Conservation (phyloP, 129 eudicot genomes). For the Lactuca saligna region DNA sequence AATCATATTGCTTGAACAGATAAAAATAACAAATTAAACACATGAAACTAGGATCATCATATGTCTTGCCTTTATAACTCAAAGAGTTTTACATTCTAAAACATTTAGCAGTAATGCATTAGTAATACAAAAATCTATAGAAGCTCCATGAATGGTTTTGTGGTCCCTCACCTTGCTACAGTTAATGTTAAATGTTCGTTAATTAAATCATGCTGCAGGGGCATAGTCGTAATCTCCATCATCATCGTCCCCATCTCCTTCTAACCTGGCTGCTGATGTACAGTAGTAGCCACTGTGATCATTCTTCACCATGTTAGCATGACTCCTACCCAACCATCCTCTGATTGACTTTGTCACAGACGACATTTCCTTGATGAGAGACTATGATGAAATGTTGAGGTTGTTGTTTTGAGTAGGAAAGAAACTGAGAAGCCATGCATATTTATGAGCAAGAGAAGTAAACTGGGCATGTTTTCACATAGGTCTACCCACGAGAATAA, state of each 20-base stretch:
- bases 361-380: slow-evolving; percentile 11
- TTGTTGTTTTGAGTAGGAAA: slow-evolving; percentile 4
- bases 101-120: neutral
- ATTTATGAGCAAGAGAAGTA: slow-evolving; percentile 17
- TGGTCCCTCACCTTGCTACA: neutral
- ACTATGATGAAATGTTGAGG: neutral
- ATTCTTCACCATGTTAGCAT: slow-evolving; percentile 22
- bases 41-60: too few relatives aligned
- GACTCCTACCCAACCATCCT: slow-evolving; percentile 19
- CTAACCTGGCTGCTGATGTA: slow-evolving; percentile 6
- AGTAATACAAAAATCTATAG: neutral
- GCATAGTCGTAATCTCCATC: slow-evolving; percentile 26
- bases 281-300: slow-evolving; percentile 22
- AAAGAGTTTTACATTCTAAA: too few relatives aligned
- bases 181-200: neutral
- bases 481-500: slow-evolving; percentile 26
- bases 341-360: neutral
- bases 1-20: too few relatives aligned
- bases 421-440: neutral
- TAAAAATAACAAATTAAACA: too few relatives aligned
- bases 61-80: too few relatives aligned
- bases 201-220: neutral
- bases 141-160: neutral
- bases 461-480: slow-evolving; percentile 8
- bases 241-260: slow-evolving; percentile 25